Percentiles rank a stretch among this genome's conserved stretches.
Conservation (phyloP, 208 protist genomes). For the Willaertia magna region DNA sequence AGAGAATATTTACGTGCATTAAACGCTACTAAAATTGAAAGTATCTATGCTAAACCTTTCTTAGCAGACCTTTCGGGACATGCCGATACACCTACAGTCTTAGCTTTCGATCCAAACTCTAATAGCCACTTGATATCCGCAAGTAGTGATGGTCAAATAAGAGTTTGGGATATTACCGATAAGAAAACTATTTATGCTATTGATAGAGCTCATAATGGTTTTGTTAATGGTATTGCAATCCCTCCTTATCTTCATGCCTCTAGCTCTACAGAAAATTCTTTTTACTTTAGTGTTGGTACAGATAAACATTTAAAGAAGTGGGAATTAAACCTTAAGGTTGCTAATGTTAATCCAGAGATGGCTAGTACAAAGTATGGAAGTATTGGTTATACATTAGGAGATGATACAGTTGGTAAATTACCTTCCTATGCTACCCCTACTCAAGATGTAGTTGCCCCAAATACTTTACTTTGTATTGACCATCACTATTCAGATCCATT, state of each 20-base stretch:
- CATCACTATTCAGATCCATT: not conserved
- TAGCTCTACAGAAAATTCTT: not conserved
- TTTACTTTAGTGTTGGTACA: not conserved
- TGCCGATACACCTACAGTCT: not conserved
- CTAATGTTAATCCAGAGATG: not conserved
- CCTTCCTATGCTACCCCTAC: not conserved
- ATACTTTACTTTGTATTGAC: not conserved
- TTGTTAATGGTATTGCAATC: conserved; percentile 15
- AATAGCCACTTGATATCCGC: not conserved
- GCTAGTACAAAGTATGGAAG: not conserved
- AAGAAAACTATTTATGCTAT: not conserved
- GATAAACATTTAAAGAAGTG: conserved; percentile 1
- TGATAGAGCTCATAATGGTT: conserved; percentile 42
- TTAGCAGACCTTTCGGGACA: conserved; percentile 18
- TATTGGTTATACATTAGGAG: not conserved
- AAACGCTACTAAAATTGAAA: conserved; percentile 51
- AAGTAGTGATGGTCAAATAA: conserved; percentile 23
- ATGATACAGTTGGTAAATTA: not conserved
- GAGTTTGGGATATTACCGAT: conserved; percentile 4
- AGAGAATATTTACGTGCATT: conserved; percentile 58
- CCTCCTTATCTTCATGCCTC: not conserved
- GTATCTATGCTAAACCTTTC: conserved; percentile 56
- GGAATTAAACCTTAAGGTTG: not conserved
- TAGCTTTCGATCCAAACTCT: not conserved
- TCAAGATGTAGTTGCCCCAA: not conserved